Conservation (phyloP, 1,139 yeast genomes). For the Protomyces macrosporus region DNA sequence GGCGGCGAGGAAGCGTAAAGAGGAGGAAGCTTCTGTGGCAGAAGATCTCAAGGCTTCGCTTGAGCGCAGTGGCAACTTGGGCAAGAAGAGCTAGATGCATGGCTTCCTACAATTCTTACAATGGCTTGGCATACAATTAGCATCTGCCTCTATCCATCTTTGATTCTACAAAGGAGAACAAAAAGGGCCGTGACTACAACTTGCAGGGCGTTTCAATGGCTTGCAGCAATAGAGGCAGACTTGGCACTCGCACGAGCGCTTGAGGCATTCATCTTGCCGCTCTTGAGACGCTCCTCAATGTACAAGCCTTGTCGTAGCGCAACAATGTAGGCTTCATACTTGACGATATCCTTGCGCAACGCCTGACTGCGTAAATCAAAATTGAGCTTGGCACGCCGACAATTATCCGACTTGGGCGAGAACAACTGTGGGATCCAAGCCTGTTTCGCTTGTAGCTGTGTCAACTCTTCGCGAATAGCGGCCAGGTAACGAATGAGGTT, state of each 20-base stretch:
- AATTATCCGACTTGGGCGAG: conserved; percentile 34
- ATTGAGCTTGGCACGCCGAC: conserved; percentile 37
- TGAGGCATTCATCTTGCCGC: background rate
- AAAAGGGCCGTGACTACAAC: background rate
- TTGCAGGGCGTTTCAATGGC: background rate
- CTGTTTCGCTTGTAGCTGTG: conserved; percentile 35
- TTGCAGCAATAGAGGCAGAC: background rate
- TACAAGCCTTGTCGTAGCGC: conserved; percentile 15
- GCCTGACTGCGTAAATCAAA: conserved; percentile 39
- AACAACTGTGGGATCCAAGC: conserved; percentile 34
- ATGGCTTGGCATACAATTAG: too few relatives aligned
- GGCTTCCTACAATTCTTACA: background rate
- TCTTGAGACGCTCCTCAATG: background rate
- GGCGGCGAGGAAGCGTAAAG: conserved; percentile 31
- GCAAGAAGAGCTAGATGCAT: conserved; percentile 8
- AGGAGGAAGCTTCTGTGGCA: conserved; percentile 30
- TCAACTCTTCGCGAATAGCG: conserved; percentile 34
- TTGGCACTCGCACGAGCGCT: background rate
- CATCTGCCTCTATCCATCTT: too few relatives aligned
- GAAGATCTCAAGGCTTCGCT: conserved; percentile 17
- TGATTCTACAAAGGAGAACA: too few relatives aligned
- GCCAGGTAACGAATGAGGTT: conserved; percentile 34
- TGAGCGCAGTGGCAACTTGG: conserved; percentile 6
- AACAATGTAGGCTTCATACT: conserved; percentile 36
- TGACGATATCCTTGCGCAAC: conserved; percentile 37